Percentiles rank a stretch among this genome's conserved stretches.
These are phyloP conservation scores for Xylaria sp. DNA, from an alignment of 2,329 filamentous ascomycete genomes.

Conservation along the genomic window DNA sequence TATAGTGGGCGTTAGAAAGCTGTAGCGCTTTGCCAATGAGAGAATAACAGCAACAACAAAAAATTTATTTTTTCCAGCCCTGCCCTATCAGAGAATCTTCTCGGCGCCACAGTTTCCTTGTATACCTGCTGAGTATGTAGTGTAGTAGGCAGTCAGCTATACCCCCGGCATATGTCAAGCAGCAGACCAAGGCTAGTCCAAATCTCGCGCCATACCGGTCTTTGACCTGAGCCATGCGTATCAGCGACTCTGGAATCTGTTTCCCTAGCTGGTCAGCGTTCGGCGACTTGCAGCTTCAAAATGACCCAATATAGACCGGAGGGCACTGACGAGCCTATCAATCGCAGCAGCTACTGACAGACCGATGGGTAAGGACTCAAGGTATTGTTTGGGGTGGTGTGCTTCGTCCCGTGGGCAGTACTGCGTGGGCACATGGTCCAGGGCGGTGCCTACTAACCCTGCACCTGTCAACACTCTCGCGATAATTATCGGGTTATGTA, in stretches of 20 bases:
- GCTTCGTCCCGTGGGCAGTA: background rate
- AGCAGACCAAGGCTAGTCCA: background rate
- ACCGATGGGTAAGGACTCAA: background rate
- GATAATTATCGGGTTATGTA: slow-evolving; percentile 10
- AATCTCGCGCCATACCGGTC: background rate
- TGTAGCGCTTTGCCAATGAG: background rate
- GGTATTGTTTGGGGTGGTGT: background rate
- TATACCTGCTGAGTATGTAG: too few relatives aligned
- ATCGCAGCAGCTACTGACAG: background rate
- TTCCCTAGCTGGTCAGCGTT: slow-evolving; percentile 1
- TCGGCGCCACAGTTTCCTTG: slow-evolving; percentile 27
- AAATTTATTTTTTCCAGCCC: slow-evolving; percentile 16
- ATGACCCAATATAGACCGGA: background rate
- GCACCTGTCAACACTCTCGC: background rate
- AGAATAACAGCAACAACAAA: background rate
- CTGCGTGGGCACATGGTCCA: slow-evolving; percentile 7
- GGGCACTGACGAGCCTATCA: background rate
- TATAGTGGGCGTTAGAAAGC: background rate
- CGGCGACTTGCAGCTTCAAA: background rate
- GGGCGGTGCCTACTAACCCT: background rate
- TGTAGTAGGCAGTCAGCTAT: background rate
- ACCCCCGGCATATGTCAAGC: background rate
- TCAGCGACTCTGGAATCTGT: background rate
- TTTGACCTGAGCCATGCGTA: slow-evolving; percentile 2
- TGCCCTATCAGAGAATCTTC: slow-evolving; percentile 32